Evolutionary conservation across 345 rosid genomes (phyloP), one percentile per base, ranked within the genome.

Genomic region (Populus deltoides): DNA sequence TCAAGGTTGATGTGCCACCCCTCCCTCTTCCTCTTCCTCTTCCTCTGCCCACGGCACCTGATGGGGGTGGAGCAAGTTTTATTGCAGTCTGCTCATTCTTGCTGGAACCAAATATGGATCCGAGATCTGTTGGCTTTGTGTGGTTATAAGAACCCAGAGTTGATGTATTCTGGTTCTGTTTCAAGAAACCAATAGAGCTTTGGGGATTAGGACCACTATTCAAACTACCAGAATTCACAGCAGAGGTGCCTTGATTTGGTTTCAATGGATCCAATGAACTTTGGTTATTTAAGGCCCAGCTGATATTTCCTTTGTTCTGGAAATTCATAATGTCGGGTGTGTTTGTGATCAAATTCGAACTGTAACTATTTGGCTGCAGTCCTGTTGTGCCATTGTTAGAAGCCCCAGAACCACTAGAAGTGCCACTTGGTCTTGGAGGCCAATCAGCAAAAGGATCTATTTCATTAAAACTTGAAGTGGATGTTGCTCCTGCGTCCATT

Each of bases 31-130:
- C 89, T 70, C 27, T 27, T 27, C 27, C 27, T 27, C 97, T 86
- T 68, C 98, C 98, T 83, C 94, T 86, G 67, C 94, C 94, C 71
- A 88, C 92, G 20, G 90, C 92, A 75, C 83, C 68, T 63, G 84
- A 86, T 24, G 99, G 99, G 8, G 99, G 99, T 1, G 98, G 97
- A 18, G 99, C 97, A 65, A 96, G 94, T 85, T 85, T 92, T 38
- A 88, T 86, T 38, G 99, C 92, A 3, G 88, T 31, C 62, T 82
- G 87, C 39, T 86, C 92, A 4, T 85, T 87, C 83, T 84, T 91
- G 86, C 84, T 87, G 59, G 93, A 86, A 86, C 89, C 73, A 77
- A 90, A 92, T 80, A 90, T 91, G 41, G 98, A 92, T 41, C 88
- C 91, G 41, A 92, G 80, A 86, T 89, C 93, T 76, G 86, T 74